phyloP scores from a whole-genome alignment of 2,329 filamentous ascomycete species.

The Emericellopsis cladophorae region DNA sequence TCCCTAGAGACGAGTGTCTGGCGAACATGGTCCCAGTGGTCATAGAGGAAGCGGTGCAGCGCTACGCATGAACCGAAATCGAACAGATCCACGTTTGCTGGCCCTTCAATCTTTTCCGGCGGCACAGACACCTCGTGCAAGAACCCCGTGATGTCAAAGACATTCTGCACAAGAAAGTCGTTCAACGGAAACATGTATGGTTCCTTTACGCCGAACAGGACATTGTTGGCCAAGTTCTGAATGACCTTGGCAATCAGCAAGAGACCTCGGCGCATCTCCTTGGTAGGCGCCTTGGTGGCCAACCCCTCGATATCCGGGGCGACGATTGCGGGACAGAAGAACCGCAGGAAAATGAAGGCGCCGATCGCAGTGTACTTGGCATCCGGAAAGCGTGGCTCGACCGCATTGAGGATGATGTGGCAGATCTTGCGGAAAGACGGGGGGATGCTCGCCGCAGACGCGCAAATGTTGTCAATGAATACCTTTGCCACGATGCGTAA shows the following conservation, averaged over 20 bases:
- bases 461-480: conserved; percentile 59
- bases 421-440: conserved; percentile 54
- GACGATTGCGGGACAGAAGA: conserved; percentile 62
- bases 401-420: conserved; percentile 52
- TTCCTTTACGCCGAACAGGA: conserved; percentile 59
- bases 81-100: conserved; percentile 36
- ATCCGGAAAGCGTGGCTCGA: conserved; percentile 51
- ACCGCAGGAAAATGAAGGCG: conserved; percentile 58
- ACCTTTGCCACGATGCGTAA: conserved; percentile 56
- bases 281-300: conserved; percentile 47
- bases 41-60: conserved; percentile 56
- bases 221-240: conserved; percentile 60
- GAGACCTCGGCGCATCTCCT: conserved; percentile 56
- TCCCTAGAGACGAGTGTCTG: conserved; percentile 51
- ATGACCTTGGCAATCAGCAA: conserved; percentile 60
- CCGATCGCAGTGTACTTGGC: conserved; percentile 62
- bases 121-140: conserved; percentile 53
- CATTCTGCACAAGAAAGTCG: conserved; percentile 55
- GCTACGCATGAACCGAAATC: conserved; percentile 62
- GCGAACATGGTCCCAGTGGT: conserved; percentile 58
- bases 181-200: conserved; percentile 62
- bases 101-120: conserved; percentile 29
- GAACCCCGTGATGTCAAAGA: conserved; percentile 55
- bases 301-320: conserved; percentile 56
- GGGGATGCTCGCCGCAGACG: conserved; percentile 48